Conservation (phyloP, 768 basidiomycete species). For the Rhizopogon roseolus region DNA sequence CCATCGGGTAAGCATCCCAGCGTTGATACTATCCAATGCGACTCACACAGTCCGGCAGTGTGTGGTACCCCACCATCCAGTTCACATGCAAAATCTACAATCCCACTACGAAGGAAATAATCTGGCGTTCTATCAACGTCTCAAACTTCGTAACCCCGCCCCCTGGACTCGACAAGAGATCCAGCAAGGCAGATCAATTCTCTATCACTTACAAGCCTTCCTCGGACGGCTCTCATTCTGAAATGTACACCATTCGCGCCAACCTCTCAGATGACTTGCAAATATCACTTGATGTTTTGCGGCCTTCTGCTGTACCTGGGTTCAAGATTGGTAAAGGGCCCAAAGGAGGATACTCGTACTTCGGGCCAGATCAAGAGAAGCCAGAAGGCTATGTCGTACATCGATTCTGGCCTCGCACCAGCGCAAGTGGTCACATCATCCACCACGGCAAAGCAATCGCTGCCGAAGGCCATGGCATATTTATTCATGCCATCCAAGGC, state of each 20-base stretch:
- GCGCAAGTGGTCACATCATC: constrained; percentile 63
- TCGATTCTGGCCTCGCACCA: constrained; percentile 81
- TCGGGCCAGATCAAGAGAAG: constrained; percentile 61
- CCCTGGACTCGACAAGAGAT: constrained; percentile 79
- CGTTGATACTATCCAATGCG: neutral
- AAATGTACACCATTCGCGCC: constrained; percentile 75
- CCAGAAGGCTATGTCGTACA: constrained; percentile 86
- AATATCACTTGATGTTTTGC: constrained; percentile 66
- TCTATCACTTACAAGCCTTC: constrained; percentile 61
- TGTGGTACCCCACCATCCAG: constrained; percentile 94
- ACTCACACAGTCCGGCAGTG: constrained; percentile 36
- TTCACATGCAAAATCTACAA: constrained; percentile 89
- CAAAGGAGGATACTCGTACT: constrained; percentile 87
- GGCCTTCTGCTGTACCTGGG: constrained; percentile 70
- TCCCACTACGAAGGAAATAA: constrained; percentile 63
- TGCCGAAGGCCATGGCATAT: constrained; percentile 70
- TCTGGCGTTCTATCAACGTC: constrained; percentile 88
- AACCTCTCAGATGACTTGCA: constrained; percentile 79
- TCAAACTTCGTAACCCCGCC: constrained; percentile 73
- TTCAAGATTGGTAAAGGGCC: constrained; percentile 90
- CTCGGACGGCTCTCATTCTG: constrained; percentile 56
- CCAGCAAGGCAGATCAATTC: constrained; percentile 82
- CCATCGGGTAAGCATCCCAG: constrained; percentile 66
- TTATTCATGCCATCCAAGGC: constrained; percentile 95
- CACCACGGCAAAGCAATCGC: constrained; percentile 54